Evolutionary conservation across 2,329 filamentous ascomycete genomes (phyloP), one percentile per base, ranked within the genome.

Genomic region (Fusarium paranaense): DNA sequence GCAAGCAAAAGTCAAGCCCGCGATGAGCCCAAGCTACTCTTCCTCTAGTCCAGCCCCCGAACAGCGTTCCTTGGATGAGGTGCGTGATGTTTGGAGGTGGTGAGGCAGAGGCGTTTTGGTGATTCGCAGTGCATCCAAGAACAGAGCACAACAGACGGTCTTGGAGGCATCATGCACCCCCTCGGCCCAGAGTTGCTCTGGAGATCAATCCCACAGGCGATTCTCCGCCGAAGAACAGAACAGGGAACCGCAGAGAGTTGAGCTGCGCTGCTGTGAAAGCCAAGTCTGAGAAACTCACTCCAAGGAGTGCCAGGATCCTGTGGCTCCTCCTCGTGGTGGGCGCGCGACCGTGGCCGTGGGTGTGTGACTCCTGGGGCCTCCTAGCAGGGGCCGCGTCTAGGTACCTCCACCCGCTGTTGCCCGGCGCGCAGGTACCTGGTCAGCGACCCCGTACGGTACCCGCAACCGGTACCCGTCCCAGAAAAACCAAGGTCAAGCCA

Each of bases 311-410:
- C 61, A 59, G 69, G 69, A 66, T 71, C 42, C 42, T 50, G 57
- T 45, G 63, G 63, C 57, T 66, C 54, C 42, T 60, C 62, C 33
- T 60, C 64, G 64, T 67, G 58, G 72, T 72, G 72, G 66, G 59
- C 62, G 52, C 37, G 64, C 67, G 50, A 61, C 61, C 40, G 54
- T 25, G 37, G 40, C 56, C 54, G 61, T 60, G 71, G 64, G 67
- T 72, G 71, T 71, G 64, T 60, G 57, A 72, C 71, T 74, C 71
- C 71, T 73, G 59, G 71, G 70, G 70, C 66, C 71, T 74, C 71
- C 71, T 74, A 67, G 58, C 72, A 74, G 72, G 72, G 72, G 69
- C 68, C 59, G 45, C 35, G 45, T 47, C 38, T 56, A 72, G 60
- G 72, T 74, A 75, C 66, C 66, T 75, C 69, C 59, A 64, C 72